Percentiles rank a stretch among this genome's conserved stretches.
These are phyloP conservation scores for Heliamphora pulchella DNA, from an alignment of 179 eudicot genomes.

Conservation along the genomic window DNA sequence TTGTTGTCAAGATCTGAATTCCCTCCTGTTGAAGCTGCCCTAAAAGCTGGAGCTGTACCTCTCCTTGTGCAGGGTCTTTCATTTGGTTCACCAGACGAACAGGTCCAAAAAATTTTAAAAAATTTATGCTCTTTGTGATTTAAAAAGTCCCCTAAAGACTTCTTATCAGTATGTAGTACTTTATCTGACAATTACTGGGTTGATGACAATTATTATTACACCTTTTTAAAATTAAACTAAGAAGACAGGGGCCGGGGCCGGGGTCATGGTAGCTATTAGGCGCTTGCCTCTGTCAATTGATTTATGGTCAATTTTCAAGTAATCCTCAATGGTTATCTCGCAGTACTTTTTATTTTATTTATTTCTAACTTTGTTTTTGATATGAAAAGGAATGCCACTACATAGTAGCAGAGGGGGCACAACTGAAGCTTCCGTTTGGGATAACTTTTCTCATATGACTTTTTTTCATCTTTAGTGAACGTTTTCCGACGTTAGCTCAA, in stretches of 20 bases:
- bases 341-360: neutral
- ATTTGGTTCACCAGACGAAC: constrained; percentile 94
- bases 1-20: constrained; percentile 80
- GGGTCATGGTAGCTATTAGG: neutral
- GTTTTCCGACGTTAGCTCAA: no score
- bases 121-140: constrained; percentile 10
- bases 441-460: no score
- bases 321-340: neutral
- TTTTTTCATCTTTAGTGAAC: no score
- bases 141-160: neutral
- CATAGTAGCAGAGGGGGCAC: no score
- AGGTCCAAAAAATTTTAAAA: constrained; percentile 38
- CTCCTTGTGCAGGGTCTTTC: constrained; percentile 81
- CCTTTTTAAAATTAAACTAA: neutral
- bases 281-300: neutral
- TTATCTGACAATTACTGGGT: neutral
- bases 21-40: constrained; percentile 92
- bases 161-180: neutral
- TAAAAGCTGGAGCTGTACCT: constrained; percentile 72
- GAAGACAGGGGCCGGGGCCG: no score
- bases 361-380: no score
- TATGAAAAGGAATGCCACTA: no score
- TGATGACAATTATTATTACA: neutral
- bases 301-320: neutral
- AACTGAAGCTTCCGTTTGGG: no score